Base-by-base conservation (phyloP, 345 rosid species). In the Euphorbia lathyris region DNA sequence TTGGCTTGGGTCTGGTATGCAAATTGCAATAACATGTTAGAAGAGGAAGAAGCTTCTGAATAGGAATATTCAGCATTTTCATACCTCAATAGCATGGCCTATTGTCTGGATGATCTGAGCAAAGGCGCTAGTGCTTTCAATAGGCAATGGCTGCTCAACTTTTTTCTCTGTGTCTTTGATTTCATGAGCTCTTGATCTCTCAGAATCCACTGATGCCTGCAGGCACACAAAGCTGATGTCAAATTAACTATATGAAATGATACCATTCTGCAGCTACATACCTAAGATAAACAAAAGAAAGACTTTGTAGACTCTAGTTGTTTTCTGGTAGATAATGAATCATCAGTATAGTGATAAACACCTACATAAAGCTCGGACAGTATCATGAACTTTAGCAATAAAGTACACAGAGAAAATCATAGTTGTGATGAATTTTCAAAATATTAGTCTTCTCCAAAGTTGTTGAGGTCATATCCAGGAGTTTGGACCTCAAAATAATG, bases 21-120 rank as follows among this genome's bases (percentile, higher is more conserved):
- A 74, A 70, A 78, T n/a, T n/a, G n/a, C n/a, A n/a, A n/a, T 32
- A 55, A 47, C 45, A 72, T 74, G 72, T 79, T 61, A 68, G 67
- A 56, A 38, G 25, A 73, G 32, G 27, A 12, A 0, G 7, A n/a
- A n/a, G n/a, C n/a, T n/a, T 19, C 5, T 14, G 62, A 45, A 36
- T 7, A 43, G 32, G 52, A 68, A 58, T 17, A 58, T 58, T 69
- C 40, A 47, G 30, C 50, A 67, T 77, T 63, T n/a, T 65, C 80
- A 70, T 57, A 93, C 98, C 96, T 90, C 98, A 72, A 90, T 93
- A 62, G 97, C 97, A 70, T 85, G 82, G 74, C 97, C 97, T 65
- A 89, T 90, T 38, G 94, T 93, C 79, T 90, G 97, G 84, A 93
- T 91, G 75, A 93, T 90, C 63, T 91, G 84, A 77, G 89, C 98